Evolutionary conservation across 257 asterid genomes (phyloP).

Genomic region (Paulownia fortunei): DNA sequence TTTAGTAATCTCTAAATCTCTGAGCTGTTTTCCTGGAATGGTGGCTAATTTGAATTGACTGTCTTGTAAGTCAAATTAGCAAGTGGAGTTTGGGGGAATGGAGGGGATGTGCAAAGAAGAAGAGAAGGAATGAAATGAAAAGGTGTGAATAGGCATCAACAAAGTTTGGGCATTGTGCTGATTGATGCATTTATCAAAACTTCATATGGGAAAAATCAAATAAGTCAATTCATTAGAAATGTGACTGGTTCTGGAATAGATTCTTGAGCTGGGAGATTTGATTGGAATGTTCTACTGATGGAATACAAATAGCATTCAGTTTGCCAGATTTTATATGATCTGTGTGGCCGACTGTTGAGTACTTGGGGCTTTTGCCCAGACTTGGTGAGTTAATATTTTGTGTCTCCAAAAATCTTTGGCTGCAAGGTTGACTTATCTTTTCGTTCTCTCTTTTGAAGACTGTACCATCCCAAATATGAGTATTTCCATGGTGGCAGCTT

Average conservation of each 20-base stretch:
- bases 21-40: background rate
- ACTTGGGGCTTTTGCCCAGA: background rate
- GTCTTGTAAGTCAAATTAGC: background rate
- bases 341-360: background rate
- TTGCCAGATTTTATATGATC: constrained; percentile 6
- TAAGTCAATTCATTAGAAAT: background rate
- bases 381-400: constrained; percentile 8
- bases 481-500: constrained; percentile 16
- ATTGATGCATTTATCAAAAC: constrained; percentile 1
- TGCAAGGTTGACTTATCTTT: background rate
- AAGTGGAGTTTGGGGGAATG: too few species aligned
- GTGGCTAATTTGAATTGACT: constrained; percentile 15
- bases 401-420: constrained; percentile 16
- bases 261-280: constrained; percentile 3
- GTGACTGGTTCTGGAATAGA: background rate
- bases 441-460: background rate
- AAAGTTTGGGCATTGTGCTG: background rate
- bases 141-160: background rate
- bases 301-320: background rate
- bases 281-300: background rate
- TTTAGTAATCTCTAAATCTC: constrained; percentile 6
- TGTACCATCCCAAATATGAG: background rate
- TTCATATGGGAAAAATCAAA: background rate
- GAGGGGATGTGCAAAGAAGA: background rate
- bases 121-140: background rate